Percentiles rank a stretch among this genome's conserved stretches.
Conservation (phyloP, 75 land plant species). For the Pinus albicaulis region DNA sequence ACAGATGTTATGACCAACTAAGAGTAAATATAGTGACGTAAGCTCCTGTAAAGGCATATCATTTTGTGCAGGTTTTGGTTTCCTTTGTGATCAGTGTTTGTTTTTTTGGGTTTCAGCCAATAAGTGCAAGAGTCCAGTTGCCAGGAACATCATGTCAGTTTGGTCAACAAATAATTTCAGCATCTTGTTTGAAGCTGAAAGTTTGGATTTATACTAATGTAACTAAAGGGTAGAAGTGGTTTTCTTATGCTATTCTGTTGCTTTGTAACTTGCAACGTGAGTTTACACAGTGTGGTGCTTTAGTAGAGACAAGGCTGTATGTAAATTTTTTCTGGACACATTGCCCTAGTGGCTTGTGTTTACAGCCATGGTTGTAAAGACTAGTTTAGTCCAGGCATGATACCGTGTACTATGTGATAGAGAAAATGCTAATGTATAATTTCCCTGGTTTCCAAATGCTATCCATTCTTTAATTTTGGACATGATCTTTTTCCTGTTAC, state of each 20-base stretch:
- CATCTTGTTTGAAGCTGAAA: no score
- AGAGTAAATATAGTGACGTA: neutral
- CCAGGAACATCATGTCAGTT: neutral
- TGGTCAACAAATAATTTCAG: neutral
- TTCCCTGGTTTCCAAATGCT: neutral
- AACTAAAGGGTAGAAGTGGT: neutral
- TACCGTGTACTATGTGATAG: conserved; percentile 1
- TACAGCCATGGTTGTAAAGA: conserved; percentile 2
- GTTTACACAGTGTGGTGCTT: neutral
- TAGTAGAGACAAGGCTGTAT: neutral
- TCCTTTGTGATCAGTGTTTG: neutral
- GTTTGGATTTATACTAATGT: neutral
- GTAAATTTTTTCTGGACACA: neutral
- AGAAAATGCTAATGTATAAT: neutral
- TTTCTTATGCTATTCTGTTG: neutral
- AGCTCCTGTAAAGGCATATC: neutral
- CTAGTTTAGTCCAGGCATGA: neutral
- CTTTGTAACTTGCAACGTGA: neutral
- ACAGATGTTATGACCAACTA: neutral
- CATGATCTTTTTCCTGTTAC: neutral
- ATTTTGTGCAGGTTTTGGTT: neutral
- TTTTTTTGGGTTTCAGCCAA: neutral
- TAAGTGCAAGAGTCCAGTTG: neutral
- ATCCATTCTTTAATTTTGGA: neutral
- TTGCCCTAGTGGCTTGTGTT: neutral